These are phyloP conservation scores for Leptosphaerulina australis DNA, from an alignment of 2,329 filamentous ascomycete genomes.

Conservation along the genomic window DNA sequence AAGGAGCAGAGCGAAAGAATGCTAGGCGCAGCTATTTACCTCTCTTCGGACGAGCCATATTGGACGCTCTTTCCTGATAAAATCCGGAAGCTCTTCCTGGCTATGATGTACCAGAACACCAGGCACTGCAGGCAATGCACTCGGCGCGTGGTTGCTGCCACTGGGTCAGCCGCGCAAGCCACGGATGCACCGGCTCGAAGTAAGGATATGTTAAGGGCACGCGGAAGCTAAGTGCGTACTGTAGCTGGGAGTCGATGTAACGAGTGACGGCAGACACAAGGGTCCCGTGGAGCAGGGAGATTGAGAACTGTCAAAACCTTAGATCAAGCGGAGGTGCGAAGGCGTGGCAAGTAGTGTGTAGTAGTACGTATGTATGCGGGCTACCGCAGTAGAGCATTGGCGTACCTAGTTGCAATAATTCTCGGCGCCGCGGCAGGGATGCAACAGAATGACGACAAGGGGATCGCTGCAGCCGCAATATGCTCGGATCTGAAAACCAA, in stretches of 20 bases:
- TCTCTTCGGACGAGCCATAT: conserved; percentile 47
- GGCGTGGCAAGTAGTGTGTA: conserved; percentile 13
- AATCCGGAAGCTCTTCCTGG: conserved; percentile 18
- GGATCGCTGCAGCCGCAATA: conserved; percentile 16
- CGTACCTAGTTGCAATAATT: conserved; percentile 8
- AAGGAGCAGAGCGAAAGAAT: conserved; percentile 12
- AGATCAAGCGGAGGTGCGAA: conserved; percentile 4
- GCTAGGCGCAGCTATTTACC: conserved; percentile 33
- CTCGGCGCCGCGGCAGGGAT: conserved; percentile 17
- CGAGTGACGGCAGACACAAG: conserved; percentile 32
- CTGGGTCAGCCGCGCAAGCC: conserved; percentile 37
- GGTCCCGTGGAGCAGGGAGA: conserved; percentile 13
- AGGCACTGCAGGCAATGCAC: conserved; percentile 16
- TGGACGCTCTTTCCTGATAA: conserved; percentile 23
- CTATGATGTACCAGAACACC: conserved; percentile 17
- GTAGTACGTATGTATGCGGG: conserved; percentile 7
- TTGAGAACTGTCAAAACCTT: conserved; percentile 8
- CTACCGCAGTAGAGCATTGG: conserved; percentile 8
- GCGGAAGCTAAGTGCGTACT: conserved; percentile 5
- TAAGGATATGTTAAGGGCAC: conserved; percentile 16
- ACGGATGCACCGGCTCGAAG: conserved; percentile 37
- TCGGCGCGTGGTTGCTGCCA: conserved; percentile 25
- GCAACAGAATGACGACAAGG: conserved; percentile 18
- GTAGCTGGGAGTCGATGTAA: conserved; percentile 20
- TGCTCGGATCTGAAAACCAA: conserved; percentile 7